Percentiles rank a stretch among this genome's conserved stretches.
Evolutionary conservation across 2,329 filamentous ascomycete species (phyloP).

Genomic region (Colletotrichum costaricense): DNA sequence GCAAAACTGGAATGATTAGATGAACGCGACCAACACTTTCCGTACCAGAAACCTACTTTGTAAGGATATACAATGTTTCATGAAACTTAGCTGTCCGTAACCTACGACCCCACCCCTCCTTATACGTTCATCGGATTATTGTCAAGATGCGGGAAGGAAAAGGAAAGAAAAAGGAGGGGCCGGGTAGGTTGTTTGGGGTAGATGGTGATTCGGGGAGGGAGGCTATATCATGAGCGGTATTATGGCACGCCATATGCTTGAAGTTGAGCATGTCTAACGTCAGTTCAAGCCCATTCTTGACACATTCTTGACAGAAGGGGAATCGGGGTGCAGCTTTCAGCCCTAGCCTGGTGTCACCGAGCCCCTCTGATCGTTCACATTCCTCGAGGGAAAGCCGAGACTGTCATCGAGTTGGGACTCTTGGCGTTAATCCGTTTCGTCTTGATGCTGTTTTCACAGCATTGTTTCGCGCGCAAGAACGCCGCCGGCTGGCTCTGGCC

Average conservation of each 20-base stretch:
- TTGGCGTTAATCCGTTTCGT: background rate
- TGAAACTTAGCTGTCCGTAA: background rate
- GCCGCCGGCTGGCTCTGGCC: background rate
- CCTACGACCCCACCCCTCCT: background rate
- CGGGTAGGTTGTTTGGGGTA: slow-evolving; percentile 8
- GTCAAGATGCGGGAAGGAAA: background rate
- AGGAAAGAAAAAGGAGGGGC: background rate
- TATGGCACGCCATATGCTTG: slow-evolving; percentile 2
- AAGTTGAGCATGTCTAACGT: background rate
- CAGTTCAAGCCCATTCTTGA: background rate
- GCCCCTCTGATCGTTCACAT: background rate
- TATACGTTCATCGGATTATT: slow-evolving; percentile 10
- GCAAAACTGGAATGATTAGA: slow-evolving; percentile 1
- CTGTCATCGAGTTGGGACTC: slow-evolving; percentile 1
- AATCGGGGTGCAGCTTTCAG: background rate
- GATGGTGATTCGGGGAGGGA: background rate
- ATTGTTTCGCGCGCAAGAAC: background rate
- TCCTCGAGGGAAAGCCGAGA: background rate
- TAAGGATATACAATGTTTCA: background rate
- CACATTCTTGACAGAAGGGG: no score
- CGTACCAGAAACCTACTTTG: no score
- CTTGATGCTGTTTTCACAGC: background rate
- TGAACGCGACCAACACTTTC: slow-evolving; percentile 6
- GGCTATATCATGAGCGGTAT: slow-evolving; percentile 13
- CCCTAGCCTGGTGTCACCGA: slow-evolving; percentile 14